phyloP scores from a whole-genome alignment of 345 rosid species.

The Atalantia buxifolia region DNA sequence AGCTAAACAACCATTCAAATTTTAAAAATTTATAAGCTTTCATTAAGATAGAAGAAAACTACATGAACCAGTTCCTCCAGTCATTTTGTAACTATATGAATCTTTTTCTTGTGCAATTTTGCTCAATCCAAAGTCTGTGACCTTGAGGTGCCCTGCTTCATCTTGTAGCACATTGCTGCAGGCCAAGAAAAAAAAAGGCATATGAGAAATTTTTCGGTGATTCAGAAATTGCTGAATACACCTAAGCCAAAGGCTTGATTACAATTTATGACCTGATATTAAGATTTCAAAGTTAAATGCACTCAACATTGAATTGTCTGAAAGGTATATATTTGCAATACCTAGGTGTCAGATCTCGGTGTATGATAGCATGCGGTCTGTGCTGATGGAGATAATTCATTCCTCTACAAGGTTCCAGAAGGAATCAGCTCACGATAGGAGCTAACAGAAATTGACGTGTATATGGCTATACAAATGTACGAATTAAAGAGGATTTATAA shows the following conservation, averaged over 20 bases:
- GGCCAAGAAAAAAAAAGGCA: not conserved
- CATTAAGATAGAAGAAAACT: not conserved
- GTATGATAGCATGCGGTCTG: constrained; percentile 56
- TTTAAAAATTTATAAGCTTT: constrained; percentile 4
- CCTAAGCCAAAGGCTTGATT: not conserved
- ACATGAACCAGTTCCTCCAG: constrained; percentile 68
- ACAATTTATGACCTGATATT: not conserved
- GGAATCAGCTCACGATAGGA: not conserved
- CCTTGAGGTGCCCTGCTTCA: constrained; percentile 65
- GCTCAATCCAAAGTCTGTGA: constrained; percentile 70
- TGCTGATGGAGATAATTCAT: constrained; percentile 74
- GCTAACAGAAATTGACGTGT: not conserved
- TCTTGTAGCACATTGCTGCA: constrained; percentile 53
- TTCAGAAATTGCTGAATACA: not conserved
- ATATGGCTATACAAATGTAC: not conserved
- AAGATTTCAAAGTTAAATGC: not conserved
- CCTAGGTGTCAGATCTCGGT: constrained; percentile 71
- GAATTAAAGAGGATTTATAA: not conserved
- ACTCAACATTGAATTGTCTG: constrained; percentile 1
- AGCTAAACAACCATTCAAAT: constrained; percentile 7
- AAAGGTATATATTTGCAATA: constrained; percentile 11
- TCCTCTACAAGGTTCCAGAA: constrained; percentile 40
- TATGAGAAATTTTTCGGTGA: not conserved
- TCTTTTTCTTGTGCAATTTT: constrained; percentile 58
- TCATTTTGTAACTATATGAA: constrained; percentile 52